Conservation (phyloP, 805 yeast species). For the Blastobotrys chiropterorum region DNA sequence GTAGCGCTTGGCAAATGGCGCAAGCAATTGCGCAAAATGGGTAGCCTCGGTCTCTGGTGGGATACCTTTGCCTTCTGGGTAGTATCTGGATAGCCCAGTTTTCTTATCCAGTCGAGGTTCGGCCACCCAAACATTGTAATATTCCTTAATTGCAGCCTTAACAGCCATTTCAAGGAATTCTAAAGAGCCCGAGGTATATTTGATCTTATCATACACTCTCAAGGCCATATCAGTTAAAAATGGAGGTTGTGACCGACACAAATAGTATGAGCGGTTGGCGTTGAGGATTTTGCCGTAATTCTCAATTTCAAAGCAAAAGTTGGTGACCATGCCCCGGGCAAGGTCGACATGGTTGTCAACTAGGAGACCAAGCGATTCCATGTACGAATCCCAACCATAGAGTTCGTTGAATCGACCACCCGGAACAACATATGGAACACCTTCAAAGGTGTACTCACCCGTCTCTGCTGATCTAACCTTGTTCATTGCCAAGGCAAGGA, state of each 20-base stretch:
- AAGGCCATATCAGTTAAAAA: conserved; percentile 90
- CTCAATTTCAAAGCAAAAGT: conserved; percentile 81
- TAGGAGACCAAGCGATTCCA: conserved; percentile 79
- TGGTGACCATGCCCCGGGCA: conserved; percentile 86
- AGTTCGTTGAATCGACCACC: conserved; percentile 96
- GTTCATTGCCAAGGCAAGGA: conserved; percentile 72
- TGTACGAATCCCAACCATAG: conserved; percentile 97
- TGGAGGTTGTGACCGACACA: conserved; percentile 94
- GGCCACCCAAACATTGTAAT: conserved; percentile 70
- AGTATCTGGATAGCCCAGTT: conserved; percentile 82
- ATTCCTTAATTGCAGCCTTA: conserved; percentile 80
- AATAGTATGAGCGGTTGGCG: conserved; percentile 87
- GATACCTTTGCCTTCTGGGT: conserved; percentile 85
- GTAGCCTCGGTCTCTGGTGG: conserved; percentile 95
- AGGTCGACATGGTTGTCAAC: conserved; percentile 58
- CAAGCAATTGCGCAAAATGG: conserved; percentile 70
- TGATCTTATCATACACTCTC: conserved; percentile 53
- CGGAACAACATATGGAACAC: conserved; percentile 84
- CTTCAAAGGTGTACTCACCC: conserved; percentile 30
- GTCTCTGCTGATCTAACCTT: conserved; percentile 40
- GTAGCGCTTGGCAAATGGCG: conserved; percentile 63
- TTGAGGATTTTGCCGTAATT: conserved; percentile 90
- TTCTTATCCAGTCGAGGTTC: conserved; percentile 64
- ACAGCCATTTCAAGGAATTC: conserved; percentile 62
- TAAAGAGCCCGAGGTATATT: conserved; percentile 34